phyloP scores from a whole-genome alignment of 495 filamentous ascomycete genomes.

The Neurospora sp. region DNA sequence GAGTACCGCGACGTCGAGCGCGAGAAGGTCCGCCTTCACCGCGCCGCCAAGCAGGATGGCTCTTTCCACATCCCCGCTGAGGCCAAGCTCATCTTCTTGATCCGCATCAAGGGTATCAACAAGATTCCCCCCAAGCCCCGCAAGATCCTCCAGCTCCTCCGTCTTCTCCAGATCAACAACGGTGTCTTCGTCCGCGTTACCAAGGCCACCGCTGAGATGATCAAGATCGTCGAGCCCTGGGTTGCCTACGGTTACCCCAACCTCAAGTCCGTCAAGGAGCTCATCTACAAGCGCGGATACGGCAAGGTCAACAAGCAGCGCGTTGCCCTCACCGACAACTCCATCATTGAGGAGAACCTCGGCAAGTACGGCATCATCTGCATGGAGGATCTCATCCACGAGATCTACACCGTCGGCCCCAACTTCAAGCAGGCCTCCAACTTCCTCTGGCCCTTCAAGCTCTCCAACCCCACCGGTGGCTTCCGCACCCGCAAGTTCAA shows the following conservation, averaged over 20 bases:
- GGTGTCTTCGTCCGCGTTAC: slow-evolving; percentile 95
- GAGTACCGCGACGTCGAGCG: slow-evolving; percentile 98
- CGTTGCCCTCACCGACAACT: slow-evolving; percentile 92
- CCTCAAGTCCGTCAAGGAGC: slow-evolving; percentile 96
- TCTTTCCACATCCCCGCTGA: slow-evolving; percentile 89
- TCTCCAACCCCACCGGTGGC: slow-evolving; percentile 91
- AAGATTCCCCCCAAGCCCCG: slow-evolving; percentile 99
- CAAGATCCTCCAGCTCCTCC: slow-evolving; percentile 98
- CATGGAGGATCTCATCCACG: slow-evolving; percentile 98
- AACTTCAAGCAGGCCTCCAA: slow-evolving; percentile 99
- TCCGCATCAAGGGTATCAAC: slow-evolving; percentile 99
- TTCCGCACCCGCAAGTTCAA: slow-evolving; percentile 96
- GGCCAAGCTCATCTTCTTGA: slow-evolving; percentile 93
- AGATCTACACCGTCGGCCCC: slow-evolving; percentile 96
- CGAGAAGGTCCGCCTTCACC: slow-evolving; percentile 90
- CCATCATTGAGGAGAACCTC: slow-evolving; percentile 89
- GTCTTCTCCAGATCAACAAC: slow-evolving; percentile 99
- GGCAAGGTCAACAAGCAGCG: slow-evolving; percentile 97
- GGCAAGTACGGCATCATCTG: slow-evolving; percentile 99
- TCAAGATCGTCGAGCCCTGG: slow-evolving; percentile 95
- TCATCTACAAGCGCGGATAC: slow-evolving; percentile 99
- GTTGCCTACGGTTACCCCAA: slow-evolving; percentile 99
- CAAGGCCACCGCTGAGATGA: slow-evolving; percentile 97
- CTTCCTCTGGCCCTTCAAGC: slow-evolving; percentile 99
- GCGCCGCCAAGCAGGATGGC: slow-evolving; percentile 82